A percentile compares a stretch with the other conserved stretches of the same genome.
These are phyloP conservation scores for Syncephalis plumigaleata DNA, from an alignment of 371 early-diverging fungal genomes.

Conservation along the genomic window DNA sequence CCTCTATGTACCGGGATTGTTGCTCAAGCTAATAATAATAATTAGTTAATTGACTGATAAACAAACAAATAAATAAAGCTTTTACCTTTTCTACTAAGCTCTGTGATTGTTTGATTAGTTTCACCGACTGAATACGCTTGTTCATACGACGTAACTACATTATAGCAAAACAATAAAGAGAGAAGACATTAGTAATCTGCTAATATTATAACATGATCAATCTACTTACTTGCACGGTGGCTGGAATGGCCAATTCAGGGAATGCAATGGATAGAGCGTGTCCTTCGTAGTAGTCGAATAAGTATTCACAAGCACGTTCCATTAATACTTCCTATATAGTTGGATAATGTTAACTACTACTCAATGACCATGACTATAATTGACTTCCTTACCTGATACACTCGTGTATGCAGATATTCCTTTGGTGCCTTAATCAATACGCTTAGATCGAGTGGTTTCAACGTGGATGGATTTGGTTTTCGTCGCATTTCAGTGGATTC, in stretches of 20 bases:
- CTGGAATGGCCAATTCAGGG: slow-evolving; percentile 72
- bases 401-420: slow-evolving; percentile 56
- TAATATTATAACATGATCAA: neutral
- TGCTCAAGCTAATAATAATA: slow-evolving; percentile 26
- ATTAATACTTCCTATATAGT: slow-evolving; percentile 39
- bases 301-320: slow-evolving; percentile 48
- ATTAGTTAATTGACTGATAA: neutral
- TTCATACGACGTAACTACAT: slow-evolving; percentile 32
- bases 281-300: slow-evolving; percentile 50
- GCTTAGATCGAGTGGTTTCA: slow-evolving; percentile 68
- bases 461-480: slow-evolving; percentile 43
- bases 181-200: neutral
- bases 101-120: slow-evolving; percentile 53
- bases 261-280: slow-evolving; percentile 62
- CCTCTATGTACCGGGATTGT: slow-evolving; percentile 56
- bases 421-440: slow-evolving; percentile 55
- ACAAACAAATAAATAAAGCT: slow-evolving; percentile 3
- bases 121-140: slow-evolving; percentile 37
- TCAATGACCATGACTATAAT: no score
- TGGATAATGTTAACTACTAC: neutral
- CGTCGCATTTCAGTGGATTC: slow-evolving; percentile 29
- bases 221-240: slow-evolving; percentile 36
- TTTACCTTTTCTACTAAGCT: slow-evolving; percentile 53
- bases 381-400: slow-evolving; percentile 32
- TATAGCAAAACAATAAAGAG: neutral